Base-by-base conservation (phyloP, 805 yeast species). In the Saccharomycopsis capsularis region DNA sequence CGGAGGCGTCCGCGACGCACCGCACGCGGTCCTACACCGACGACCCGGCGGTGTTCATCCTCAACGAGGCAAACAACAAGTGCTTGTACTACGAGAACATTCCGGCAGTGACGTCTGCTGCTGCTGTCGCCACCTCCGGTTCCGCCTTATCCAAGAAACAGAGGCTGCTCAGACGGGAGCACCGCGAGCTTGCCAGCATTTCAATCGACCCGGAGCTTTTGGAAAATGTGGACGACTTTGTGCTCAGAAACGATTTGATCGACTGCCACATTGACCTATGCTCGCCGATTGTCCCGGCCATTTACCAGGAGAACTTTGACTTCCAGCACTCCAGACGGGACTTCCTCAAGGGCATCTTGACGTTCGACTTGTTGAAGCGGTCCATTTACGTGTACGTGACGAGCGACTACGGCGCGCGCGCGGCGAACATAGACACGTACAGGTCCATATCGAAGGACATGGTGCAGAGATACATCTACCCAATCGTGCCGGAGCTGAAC, bases 221-320 rank as follows among this genome's bases (percentile, higher is more conserved):
- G 56, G 88, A 81, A 52, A 72, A 66, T 51, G 81, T 85, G 30
- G 82, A 78, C 40, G 95, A 86, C 53, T 81, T 93, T 56, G 76
- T 77, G 7, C 72, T 93, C 50, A 78, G 96, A 61, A 93, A 93
- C 64, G 98, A 93, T 65, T 75, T 93, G 55, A 90, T 93, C 51
- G 99, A 93, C 68, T 93, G 99, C 64, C 93, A 85, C 63, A 89
- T 93, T 48, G 99, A 93, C 67, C 88, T 93, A 53, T 93, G 99
- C 66, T 75, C 97, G 4, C 88, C 95, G 2, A 88, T 82, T 56
- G 96, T 93, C 9, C 97, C 97, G 1, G 93, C 95, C 15, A 82
- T 91, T 53, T 93, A 91, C 68, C 95, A 88, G 59, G 99, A 93
- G 60, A 91, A 93, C 64, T 93, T 93, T 59, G 99, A 93, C 68